Evolutionary conservation across 176 grass and related monocot species (phyloP), one percentile per base, ranked within the genome.

Genomic region (Phragmites australis): DNA sequence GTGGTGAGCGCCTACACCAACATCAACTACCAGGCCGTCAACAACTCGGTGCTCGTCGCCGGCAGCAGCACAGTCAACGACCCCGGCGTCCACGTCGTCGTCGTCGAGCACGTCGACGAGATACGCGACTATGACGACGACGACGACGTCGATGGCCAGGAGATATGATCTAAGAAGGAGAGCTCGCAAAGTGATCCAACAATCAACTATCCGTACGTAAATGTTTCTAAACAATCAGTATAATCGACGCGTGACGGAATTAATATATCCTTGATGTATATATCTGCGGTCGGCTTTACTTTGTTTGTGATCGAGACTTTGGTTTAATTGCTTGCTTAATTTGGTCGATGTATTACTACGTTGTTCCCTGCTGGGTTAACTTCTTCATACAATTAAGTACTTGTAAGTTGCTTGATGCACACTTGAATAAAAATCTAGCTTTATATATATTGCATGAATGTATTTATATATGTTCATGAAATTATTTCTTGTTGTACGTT

Each of bases 21-120:
- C 85, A 99, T 90, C 90, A 99, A 95, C 84, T 95, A 96, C 89
- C 97, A 99, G 88, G 93, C 97, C 40, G 87, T 91, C 13, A 99
- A 96, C 90, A 99, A 91, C 89, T 99, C 97, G 6, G 90, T 99
- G 77, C 82, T 96, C 57, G 74, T 96, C 49, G 84, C 87, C 27
- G 93, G 96, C 68, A 95, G 79, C 77, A 93, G 74, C 70, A 52
- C 58, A 39, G 88, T 88, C 57, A 79, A 89, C 60, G 93, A 99
- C 74, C 84, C 93, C 10, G 93, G 97, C 47, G 90, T 93, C 11
- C 87, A 99, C 75, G 65, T 93, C 61, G 62, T 89, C 65, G 81
- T 95, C 29, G 68, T 86, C 4, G 90, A 95, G 68, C 75, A 84
- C 65, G 79, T 82, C 19, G 73, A 82, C 49, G 53, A 92, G 23